A percentile compares a stretch with the other conserved stretches of the same genome.
phyloP scores from a whole-genome alignment of 371 early-diverging fungal genomes.

The Mucor saturninus region DNA sequence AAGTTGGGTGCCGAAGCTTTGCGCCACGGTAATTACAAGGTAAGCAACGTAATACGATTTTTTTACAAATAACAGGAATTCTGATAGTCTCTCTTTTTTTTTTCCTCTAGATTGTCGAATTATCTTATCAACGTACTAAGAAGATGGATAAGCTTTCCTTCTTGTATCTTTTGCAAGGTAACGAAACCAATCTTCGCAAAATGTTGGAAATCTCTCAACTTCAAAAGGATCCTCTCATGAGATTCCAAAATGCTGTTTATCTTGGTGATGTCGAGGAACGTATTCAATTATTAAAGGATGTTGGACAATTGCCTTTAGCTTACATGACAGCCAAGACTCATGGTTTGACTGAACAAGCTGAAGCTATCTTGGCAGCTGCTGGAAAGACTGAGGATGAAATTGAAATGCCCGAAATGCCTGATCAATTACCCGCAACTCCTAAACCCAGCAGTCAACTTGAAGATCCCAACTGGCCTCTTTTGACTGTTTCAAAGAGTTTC shows the following conservation, averaged over 20 bases:
- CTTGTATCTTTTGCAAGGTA: conserved; percentile 91
- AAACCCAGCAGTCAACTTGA: conserved; percentile 70
- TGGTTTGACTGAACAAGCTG: conserved; percentile 84
- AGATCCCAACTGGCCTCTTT: conserved; percentile 89
- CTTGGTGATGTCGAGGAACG: conserved; percentile 90
- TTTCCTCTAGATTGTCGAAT: conserved; percentile 72
- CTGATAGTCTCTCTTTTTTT: conserved; percentile 6
- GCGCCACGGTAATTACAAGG: conserved; percentile 85
- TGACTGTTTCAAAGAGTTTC: conserved; percentile 74
- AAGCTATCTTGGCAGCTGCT: conserved; percentile 74
- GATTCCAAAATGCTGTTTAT: conserved; percentile 88
- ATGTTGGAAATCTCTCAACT: conserved; percentile 92
- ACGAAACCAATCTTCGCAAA: conserved; percentile 83
- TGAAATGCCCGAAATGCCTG: conserved; percentile 49
- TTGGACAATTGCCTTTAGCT: conserved; percentile 87
- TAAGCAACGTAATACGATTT: not conserved
- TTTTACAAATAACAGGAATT: not conserved
- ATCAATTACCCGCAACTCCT: conserved; percentile 60
- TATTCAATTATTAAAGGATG: conserved; percentile 76
- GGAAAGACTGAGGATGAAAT: conserved; percentile 71
- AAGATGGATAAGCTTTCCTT: conserved; percentile 92
- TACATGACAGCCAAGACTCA: conserved; percentile 90
- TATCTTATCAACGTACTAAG: conserved; percentile 88
- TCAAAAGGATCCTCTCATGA: conserved; percentile 81
- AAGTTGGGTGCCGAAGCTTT: conserved; percentile 88